Percentiles rank a stretch among this genome's conserved stretches.
Conservation (phyloP, 345 rosid genomes). For the Excoecaria cochinchinensis region DNA sequence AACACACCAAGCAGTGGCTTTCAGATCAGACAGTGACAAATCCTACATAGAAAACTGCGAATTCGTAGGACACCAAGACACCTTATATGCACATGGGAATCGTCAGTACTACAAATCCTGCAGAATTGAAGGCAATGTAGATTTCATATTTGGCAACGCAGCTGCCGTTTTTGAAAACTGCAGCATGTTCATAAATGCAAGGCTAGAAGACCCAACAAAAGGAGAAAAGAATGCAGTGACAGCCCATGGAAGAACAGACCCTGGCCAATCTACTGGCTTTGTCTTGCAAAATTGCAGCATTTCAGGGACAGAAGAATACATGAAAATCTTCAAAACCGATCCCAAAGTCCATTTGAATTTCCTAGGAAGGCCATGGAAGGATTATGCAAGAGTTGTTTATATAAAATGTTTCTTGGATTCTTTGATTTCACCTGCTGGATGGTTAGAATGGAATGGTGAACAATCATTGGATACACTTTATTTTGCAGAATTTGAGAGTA, state of each 20-base stretch:
- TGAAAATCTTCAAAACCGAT: slow-evolving; percentile 51
- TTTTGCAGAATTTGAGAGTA: slow-evolving; percentile 69
- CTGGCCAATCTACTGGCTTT: slow-evolving; percentile 68
- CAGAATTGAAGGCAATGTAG: slow-evolving; percentile 80
- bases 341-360: slow-evolving; percentile 61
- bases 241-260: slow-evolving; percentile 84
- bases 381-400: slow-evolving; percentile 71
- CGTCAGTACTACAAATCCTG: slow-evolving; percentile 79
- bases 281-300: slow-evolving; percentile 67
- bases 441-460: slow-evolving; percentile 73
- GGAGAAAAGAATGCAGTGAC: slow-evolving; percentile 74
- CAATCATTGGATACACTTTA: slow-evolving; percentile 69
- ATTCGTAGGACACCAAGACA: slow-evolving; percentile 88
- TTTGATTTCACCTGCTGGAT: slow-evolving; percentile 64
- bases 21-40: slow-evolving; percentile 73
- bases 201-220: slow-evolving; percentile 60
- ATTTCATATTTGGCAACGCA: slow-evolving; percentile 86
- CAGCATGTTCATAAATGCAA: slow-evolving; percentile 50
- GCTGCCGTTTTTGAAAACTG: slow-evolving; percentile 82
- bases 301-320: slow-evolving; percentile 70
- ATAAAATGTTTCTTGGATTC: slow-evolving; percentile 49
- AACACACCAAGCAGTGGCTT: slow-evolving; percentile 89
- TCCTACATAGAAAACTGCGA: slow-evolving; percentile 79
- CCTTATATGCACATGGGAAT: slow-evolving; percentile 68
- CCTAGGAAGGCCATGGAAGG: slow-evolving; percentile 97